These are phyloP conservation scores for Alternaria incomplexa DNA, from an alignment of 2,329 filamentous ascomycete species.

Conservation along the genomic window DNA sequence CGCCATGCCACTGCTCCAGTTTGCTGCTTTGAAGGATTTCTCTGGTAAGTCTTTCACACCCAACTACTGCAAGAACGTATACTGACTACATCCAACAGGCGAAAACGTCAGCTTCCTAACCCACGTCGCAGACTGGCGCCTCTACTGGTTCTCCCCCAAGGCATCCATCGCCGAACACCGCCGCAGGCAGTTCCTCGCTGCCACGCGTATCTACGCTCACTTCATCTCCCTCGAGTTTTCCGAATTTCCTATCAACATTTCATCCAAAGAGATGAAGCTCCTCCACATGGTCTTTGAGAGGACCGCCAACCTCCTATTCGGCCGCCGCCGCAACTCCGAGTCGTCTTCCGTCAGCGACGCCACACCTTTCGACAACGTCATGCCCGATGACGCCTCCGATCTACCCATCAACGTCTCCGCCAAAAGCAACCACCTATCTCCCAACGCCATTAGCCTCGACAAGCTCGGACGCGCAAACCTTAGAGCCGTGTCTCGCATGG, in stretches of 20 bases:
- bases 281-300: constrained; percentile 35
- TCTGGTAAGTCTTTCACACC: background rate
- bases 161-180: constrained; percentile 28
- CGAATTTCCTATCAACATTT: constrained; percentile 47
- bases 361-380: constrained; percentile 37
- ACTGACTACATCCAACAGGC: constrained; percentile 19
- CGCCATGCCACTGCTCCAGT: constrained; percentile 38
- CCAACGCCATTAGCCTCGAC: constrained; percentile 27
- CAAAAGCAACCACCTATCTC: constrained; percentile 1
- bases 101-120: constrained; percentile 47
- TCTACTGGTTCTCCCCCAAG: constrained; percentile 35
- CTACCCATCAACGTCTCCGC: constrained; percentile 21
- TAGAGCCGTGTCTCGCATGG: constrained; percentile 31
- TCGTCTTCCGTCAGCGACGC: constrained; percentile 25
- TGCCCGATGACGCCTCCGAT: constrained; percentile 15
- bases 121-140: constrained; percentile 41
- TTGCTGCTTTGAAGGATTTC: constrained; percentile 45
- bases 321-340: constrained; percentile 23
- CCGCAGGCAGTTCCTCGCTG: constrained; percentile 36
- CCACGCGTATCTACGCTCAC: constrained; percentile 40
- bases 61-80: background rate
- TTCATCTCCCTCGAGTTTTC: constrained; percentile 44
- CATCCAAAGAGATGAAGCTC: constrained; percentile 34
- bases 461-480: constrained; percentile 38
- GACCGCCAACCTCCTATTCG: constrained; percentile 27